Evolutionary conservation across 1,284 basidiomycete species (phyloP).

Genomic region (Tetrapyrgos nigripes): DNA sequence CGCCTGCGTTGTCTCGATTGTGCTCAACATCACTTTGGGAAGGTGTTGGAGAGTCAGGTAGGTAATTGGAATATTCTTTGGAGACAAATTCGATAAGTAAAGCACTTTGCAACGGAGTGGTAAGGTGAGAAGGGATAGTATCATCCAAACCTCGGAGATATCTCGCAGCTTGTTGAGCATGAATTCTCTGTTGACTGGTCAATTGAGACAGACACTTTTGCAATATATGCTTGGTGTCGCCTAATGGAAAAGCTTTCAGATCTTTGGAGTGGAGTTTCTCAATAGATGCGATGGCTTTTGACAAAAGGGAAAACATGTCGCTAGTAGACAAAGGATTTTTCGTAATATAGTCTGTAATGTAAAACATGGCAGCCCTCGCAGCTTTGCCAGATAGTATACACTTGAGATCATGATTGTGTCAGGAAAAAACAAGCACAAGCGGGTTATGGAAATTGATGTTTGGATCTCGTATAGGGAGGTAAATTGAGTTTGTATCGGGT

Average conservation of each 20-base stretch:
- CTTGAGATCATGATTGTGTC: constrained; percentile 38
- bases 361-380: constrained; percentile 34
- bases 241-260: constrained; percentile 8
- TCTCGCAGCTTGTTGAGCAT: constrained; percentile 31
- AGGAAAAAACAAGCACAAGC: constrained; percentile 21
- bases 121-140: constrained; percentile 6
- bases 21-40: not conserved
- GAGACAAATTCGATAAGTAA: not conserved
- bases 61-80: not conserved
- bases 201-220: constrained; percentile 24
- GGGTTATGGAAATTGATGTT: constrained; percentile 34
- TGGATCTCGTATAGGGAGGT: constrained; percentile 21
- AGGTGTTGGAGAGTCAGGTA: not conserved
- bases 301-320: constrained; percentile 10
- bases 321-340: constrained; percentile 31
- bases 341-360: constrained; percentile 39
- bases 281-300: constrained; percentile 28
- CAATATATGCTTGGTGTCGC: constrained; percentile 28
- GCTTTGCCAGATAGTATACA: constrained; percentile 33
- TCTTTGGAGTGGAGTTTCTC: constrained; percentile 23
- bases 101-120: constrained; percentile 3
- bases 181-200: constrained; percentile 28
- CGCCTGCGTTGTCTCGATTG: no score
- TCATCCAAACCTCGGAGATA: constrained; percentile 22
- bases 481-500: constrained; percentile 24